These are phyloP conservation scores for Chloranthus sessilifolius DNA, from an alignment of 164 flowering plant genomes.

Conservation along the genomic window DNA sequence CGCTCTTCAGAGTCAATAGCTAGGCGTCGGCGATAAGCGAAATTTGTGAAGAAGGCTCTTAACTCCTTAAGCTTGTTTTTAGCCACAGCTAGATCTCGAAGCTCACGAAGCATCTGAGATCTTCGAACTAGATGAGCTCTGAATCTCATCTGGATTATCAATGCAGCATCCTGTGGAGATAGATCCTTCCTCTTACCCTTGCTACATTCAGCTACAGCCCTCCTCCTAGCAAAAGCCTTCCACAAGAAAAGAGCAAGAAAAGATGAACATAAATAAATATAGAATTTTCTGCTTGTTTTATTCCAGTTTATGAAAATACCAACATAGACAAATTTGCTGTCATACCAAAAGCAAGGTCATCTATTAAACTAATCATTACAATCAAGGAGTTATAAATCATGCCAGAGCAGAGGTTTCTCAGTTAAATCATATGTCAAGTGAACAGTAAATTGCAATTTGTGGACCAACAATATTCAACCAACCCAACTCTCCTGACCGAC, in stretches of 20 bases:
- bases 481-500: too few relatives aligned
- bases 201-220: constrained; percentile 20
- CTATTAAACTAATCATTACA: neutral
- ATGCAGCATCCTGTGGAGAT: constrained; percentile 81
- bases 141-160: constrained; percentile 69
- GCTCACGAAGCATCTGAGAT: constrained; percentile 72
- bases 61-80: constrained; percentile 86
- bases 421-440: too few relatives aligned
- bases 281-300: neutral
- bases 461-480: too few relatives aligned
- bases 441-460: too few relatives aligned
- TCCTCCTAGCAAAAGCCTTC: constrained; percentile 68
- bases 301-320: neutral
- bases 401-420: too few relatives aligned
- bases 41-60: constrained; percentile 63
- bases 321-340: neutral
- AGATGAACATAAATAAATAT: too few relatives aligned
- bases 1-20: constrained; percentile 70
- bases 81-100: constrained; percentile 82
- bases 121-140: constrained; percentile 75
- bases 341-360: neutral
- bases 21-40: constrained; percentile 61
- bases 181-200: constrained; percentile 81
- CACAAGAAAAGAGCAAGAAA: neutral
- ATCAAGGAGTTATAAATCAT: neutral